phyloP scores from a whole-genome alignment of 1,284 basidiomycete species.

The Farysia itapuensis region DNA sequence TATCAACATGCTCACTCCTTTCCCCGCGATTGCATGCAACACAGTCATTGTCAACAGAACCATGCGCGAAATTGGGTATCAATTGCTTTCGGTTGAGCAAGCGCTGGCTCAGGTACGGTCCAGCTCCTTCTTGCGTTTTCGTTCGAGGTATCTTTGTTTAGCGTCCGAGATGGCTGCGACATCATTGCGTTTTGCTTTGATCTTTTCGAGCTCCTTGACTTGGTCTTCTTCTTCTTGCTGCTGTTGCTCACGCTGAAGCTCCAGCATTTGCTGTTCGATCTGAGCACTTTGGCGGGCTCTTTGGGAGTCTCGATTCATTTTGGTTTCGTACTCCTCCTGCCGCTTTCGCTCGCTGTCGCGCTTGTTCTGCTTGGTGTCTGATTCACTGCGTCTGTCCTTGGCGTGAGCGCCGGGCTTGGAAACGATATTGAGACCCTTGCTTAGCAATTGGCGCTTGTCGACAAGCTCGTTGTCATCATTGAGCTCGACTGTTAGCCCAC shows the following conservation, averaged over 20 bases:
- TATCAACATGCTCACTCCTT: neutral
- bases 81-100: too few relatives aligned
- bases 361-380: constrained; percentile 4
- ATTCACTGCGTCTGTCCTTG: neutral
- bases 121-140: too few relatives aligned
- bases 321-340: constrained; percentile 28
- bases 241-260: constrained; percentile 29
- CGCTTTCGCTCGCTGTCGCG: constrained; percentile 14
- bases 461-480: constrained; percentile 98
- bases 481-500: constrained; percentile 85
- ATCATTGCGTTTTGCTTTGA: constrained; percentile 34
- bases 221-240: constrained; percentile 20
- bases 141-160: constrained; percentile 60
- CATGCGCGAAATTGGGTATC: too few relatives aligned
- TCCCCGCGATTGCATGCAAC: neutral
- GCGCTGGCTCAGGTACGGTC: too few relatives aligned
- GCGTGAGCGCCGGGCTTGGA: constrained; percentile 1
- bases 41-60: too few relatives aligned
- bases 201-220: constrained; percentile 10
- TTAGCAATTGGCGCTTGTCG: constrained; percentile 87
- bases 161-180: constrained; percentile 25
- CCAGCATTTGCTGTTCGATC: constrained; percentile 49
- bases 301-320: constrained; percentile 36
- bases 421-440: constrained; percentile 85
- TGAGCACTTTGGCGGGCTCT: constrained; percentile 30